Conservation (phyloP, 306 rosid genomes). For the Dryas octopetala region DNA sequence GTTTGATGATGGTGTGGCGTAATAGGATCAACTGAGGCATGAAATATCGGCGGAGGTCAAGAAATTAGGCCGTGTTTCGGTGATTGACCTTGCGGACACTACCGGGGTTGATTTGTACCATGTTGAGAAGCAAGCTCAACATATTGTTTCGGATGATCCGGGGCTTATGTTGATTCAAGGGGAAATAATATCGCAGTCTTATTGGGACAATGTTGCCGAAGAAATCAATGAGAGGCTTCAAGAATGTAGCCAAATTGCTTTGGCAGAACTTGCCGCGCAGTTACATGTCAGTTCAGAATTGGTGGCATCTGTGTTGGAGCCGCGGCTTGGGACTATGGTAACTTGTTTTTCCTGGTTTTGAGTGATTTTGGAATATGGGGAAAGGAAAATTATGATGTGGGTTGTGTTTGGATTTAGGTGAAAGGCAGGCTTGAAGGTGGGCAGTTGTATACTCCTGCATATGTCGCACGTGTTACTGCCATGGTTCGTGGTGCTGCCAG, state of each 20-base stretch:
- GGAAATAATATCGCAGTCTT: constrained; percentile 74
- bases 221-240: constrained; percentile 95
- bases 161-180: constrained; percentile 82
- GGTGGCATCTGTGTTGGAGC: constrained; percentile 74
- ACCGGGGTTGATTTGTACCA: constrained; percentile 87
- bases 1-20: constrained; percentile 8
- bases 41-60: constrained; percentile 73
- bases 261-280: constrained; percentile 87
- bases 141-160: constrained; percentile 46
- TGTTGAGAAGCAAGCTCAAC: constrained; percentile 80
- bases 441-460: constrained; percentile 94
- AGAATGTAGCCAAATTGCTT: constrained; percentile 89
- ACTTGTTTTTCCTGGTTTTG: constrained; percentile 17
- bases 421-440: constrained; percentile 99
- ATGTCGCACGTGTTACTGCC: constrained; percentile 82
- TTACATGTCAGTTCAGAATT: constrained; percentile 79
- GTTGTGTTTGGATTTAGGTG: constrained; percentile 51
- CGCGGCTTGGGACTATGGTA: constrained; percentile 83
- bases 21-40: constrained; percentile 82
- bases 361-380: constrained; percentile 16
- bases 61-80: constrained; percentile 70
- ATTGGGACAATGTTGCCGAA: constrained; percentile 87
- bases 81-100: constrained; percentile 82
- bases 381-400: constrained; percentile 15
- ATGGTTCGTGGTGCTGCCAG: constrained; percentile 97